Conservation (phyloP, 2,329 filamentous ascomycete species). For the Trichoderma aggressivum region DNA sequence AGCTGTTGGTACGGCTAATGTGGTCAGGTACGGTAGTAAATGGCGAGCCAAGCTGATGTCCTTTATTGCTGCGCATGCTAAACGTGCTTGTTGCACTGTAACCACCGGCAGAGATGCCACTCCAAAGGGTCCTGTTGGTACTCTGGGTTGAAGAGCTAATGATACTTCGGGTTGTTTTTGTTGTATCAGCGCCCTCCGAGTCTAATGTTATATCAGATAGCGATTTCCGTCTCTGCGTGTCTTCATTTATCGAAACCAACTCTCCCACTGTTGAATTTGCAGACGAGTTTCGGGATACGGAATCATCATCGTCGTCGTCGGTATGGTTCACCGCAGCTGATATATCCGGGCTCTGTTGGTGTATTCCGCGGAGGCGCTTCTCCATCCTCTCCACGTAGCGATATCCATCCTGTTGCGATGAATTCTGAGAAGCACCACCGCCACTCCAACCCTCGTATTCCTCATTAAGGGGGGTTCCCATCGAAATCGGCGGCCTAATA, state of each 20-base stretch:
- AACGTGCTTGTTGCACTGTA: constrained; percentile 90
- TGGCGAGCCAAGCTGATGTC: constrained; percentile 57
- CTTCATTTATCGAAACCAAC: constrained; percentile 39
- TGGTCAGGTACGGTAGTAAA: constrained; percentile 82
- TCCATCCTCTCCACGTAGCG: constrained; percentile 89
- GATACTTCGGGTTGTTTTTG: constrained; percentile 75
- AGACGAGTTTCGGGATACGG: constrained; percentile 57
- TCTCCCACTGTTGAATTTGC: constrained; percentile 51
- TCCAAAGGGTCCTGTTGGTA: constrained; percentile 90
- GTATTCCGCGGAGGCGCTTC: constrained; percentile 68
- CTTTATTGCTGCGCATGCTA: constrained; percentile 56
- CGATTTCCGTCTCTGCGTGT: constrained; percentile 64
- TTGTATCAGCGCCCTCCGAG: constrained; percentile 78
- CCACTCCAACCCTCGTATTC: constrained; percentile 57
- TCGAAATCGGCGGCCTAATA: constrained; percentile 62
- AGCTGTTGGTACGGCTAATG: constrained; percentile 71
- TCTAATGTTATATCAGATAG: constrained; percentile 72
- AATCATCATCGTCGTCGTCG: constrained; percentile 48
- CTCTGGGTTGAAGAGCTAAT: constrained; percentile 72
- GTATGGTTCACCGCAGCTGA: constrained; percentile 40
- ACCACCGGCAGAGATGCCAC: constrained; percentile 81
- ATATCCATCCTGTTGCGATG: constrained; percentile 39
- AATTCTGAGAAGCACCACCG: constrained; percentile 48
- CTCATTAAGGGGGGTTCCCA: constrained; percentile 64
- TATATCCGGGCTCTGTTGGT: constrained; percentile 53